Evolutionary conservation across 768 basidiomycete species (phyloP).

Genomic region (Grammothele lineata): DNA sequence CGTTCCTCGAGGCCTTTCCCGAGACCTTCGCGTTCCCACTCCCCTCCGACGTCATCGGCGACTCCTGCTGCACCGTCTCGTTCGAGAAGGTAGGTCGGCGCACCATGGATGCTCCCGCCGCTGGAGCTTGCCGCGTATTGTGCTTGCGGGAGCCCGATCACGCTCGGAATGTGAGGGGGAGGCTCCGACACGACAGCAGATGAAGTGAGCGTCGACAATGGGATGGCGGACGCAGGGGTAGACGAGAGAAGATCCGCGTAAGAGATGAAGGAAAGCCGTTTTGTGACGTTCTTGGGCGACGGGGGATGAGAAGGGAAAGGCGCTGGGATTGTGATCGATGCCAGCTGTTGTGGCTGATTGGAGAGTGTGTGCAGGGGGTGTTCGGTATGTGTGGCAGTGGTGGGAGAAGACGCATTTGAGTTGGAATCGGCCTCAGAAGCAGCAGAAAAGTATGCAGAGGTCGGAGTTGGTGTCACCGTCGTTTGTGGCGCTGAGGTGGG

Average conservation of each 20-base stretch:
- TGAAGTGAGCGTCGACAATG: constrained; percentile 70
- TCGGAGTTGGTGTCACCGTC: constrained; percentile 33
- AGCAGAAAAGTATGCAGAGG: constrained; percentile 46
- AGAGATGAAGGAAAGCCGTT: constrained; percentile 85
- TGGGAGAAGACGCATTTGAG: constrained; percentile 34
- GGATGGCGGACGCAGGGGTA: constrained; percentile 65
- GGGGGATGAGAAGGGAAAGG: constrained; percentile 32
- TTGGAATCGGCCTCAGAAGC: constrained; percentile 24
- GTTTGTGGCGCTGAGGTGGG: constrained; percentile 10
- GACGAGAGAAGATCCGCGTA: constrained; percentile 82
- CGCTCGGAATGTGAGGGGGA: constrained; percentile 70
- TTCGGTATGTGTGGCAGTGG: constrained; percentile 32
- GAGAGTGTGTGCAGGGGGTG: constrained; percentile 23
- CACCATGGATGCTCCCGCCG: constrained; percentile 23
- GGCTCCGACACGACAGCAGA: constrained; percentile 52
- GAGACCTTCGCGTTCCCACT: constrained; percentile 85
- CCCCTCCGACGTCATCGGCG: constrained; percentile 68
- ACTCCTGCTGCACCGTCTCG: constrained; percentile 25
- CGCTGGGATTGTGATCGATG: constrained; percentile 22
- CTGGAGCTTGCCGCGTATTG: constrained; percentile 27
- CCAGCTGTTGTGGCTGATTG: constrained; percentile 14
- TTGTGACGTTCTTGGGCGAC: constrained; percentile 48
- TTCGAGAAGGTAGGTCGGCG: constrained; percentile 17
- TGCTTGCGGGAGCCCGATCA: constrained; percentile 40
- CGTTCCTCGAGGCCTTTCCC: constrained; percentile 82